Percentiles rank a stretch among this genome's conserved stretches.
These are phyloP conservation scores for Podaxis pistillaris DNA, from an alignment of 768 basidiomycete species.

Conservation along the genomic window DNA sequence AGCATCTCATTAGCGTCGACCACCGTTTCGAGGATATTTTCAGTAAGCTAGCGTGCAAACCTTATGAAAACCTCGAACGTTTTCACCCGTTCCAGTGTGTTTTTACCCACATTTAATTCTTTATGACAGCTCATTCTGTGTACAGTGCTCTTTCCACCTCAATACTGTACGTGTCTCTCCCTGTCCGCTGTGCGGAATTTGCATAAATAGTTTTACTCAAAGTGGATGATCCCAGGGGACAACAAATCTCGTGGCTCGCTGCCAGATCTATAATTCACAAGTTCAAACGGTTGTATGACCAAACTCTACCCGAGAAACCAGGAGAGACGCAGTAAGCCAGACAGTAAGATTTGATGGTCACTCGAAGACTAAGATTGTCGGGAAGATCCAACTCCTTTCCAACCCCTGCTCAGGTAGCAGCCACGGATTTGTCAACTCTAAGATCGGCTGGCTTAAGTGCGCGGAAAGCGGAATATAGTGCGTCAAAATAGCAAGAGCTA, in stretches of 20 bases:
- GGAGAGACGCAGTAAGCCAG: not conserved
- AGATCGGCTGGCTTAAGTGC: conserved; percentile 75
- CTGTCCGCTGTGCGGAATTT: not conserved
- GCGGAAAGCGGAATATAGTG: conserved; percentile 91
- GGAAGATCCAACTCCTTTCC: conserved; percentile 49
- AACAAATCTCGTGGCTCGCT: conserved; percentile 86
- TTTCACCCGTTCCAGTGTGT: conserved; percentile 82
- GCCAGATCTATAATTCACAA: conserved; percentile 80
- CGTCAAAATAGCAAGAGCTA: conserved; percentile 19
- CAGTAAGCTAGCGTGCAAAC: conserved; percentile 62
- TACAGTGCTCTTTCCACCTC: conserved; percentile 66
- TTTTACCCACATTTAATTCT: not conserved
- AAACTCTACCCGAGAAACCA: conserved; percentile 64
- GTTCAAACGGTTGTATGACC: conserved; percentile 76
- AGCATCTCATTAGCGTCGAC: conserved; percentile 67
- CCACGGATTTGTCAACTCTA: conserved; percentile 55
- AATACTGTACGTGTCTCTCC: conserved; percentile 53
- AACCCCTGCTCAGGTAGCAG: conserved; percentile 63
- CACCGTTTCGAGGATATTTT: conserved; percentile 73
- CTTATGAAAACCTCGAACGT: conserved; percentile 69
- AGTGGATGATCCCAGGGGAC: conserved; percentile 42
- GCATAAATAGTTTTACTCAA: not conserved
- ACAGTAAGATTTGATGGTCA: not conserved
- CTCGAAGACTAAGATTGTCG: not conserved
- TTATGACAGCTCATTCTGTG: not conserved